Base-by-base conservation (phyloP, 2,329 filamentous ascomycete genomes). In the Plectosphaerella cucumerina region DNA sequence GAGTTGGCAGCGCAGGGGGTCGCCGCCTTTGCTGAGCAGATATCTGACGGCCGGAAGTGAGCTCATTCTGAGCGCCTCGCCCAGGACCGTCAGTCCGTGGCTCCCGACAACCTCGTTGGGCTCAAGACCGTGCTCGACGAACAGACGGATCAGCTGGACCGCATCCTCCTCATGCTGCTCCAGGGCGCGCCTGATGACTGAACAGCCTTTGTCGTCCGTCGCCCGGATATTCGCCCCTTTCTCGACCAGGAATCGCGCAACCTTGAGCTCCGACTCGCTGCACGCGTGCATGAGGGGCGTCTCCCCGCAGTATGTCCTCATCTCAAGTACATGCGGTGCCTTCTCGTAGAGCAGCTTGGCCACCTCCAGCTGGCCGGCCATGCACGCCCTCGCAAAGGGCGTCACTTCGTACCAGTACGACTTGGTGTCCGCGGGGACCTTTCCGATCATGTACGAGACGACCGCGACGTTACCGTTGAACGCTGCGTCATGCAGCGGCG, bases 231-330 rank as follows among this genome's bases (percentile, higher is more conserved):
- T 50, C 4, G 60, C 60, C 11, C 59, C 60, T 3, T 49, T 52
- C 10, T 58, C 44, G 20, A 62, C 55, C 3, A 62, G 54, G n/a
- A 55, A 44, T 33, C 55, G 46, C 6, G 54, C 49, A 14, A 59
- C 23, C 1, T 48, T 22, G 6, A 56, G 31, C 17, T 56, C 35
- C 1, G 54, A 57, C 10, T 54, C 31, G 0, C 17, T 18, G 26
- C 58, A 62, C 8, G 55, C 59, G 12, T 33, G 42, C 11, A 53
- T 50, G 6, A 62, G 53, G 4, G 60, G 56, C 4, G 58, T 58
- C 12, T 34, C 44, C 12, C 55, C 53, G 15, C 44, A 44, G 22
- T 47, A 48, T 2, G 49, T 47, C 2, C 49, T 33, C 9, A 47
- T 44, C 47, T 62, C 50, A 20, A 59, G 49, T 43, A 59, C 56